Evolutionary conservation across 805 yeast species (phyloP).

Genomic region (Cyberlindnera galapagoensis): DNA sequence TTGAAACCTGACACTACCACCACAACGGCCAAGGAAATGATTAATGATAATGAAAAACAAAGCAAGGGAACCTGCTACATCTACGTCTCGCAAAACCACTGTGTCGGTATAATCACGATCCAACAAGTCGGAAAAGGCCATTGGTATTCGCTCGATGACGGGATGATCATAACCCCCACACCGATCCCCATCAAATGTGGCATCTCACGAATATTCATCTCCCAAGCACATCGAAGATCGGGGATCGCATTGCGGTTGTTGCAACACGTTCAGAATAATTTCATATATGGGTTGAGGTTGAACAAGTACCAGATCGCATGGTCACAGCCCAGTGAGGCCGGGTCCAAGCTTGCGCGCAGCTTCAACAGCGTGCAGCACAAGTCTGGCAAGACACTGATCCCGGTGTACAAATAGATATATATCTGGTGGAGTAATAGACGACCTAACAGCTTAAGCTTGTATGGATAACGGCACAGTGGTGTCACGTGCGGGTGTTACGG

Average conservation of each 20-base stretch:
- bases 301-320: constrained; percentile 46
- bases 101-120: constrained; percentile 51
- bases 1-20: constrained; percentile 3
- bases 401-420: too few species aligned
- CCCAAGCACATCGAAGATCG: constrained; percentile 35
- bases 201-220: constrained; percentile 43
- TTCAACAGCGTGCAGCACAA: constrained; percentile 53
- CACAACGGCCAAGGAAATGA: not conserved
- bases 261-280: constrained; percentile 34
- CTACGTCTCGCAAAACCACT: constrained; percentile 37
- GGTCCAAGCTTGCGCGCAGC: constrained; percentile 49
- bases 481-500: too few species aligned
- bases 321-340: constrained; percentile 67
- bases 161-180: constrained; percentile 41
- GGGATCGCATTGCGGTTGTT: constrained; percentile 46
- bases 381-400: constrained; percentile 42
- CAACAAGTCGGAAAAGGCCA: constrained; percentile 41
- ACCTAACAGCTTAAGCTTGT: too few species aligned
- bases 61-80: constrained; percentile 42
- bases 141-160: constrained; percentile 56
- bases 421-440: too few species aligned
- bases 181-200: constrained; percentile 36
- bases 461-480: too few species aligned
- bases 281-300: constrained; percentile 44
- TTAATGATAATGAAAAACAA: constrained; percentile 16